phyloP scores from a whole-genome alignment of 2,329 filamentous ascomycete genomes.

The Simplicillium aogashimaense region DNA sequence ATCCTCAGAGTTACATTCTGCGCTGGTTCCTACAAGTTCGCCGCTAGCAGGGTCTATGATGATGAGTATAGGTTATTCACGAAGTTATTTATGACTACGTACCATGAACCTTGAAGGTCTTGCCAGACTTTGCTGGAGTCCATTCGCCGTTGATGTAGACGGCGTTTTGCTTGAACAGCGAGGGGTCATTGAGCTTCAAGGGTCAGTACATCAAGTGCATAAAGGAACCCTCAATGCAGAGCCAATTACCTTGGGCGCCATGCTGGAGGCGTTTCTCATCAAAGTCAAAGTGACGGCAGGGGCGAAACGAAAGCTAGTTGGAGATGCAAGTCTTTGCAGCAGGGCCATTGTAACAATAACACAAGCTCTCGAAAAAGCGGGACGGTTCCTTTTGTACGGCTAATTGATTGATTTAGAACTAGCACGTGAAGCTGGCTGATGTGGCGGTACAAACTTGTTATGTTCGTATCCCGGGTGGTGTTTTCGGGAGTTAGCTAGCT shows the following conservation, averaged over 20 bases:
- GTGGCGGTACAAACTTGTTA: too few relatives aligned
- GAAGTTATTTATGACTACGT: slow-evolving; percentile 11
- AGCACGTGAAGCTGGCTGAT: too few relatives aligned
- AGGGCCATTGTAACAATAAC: slow-evolving; percentile 15
- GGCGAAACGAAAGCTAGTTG: slow-evolving; percentile 20
- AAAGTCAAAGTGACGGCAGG: slow-evolving; percentile 14
- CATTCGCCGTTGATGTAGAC: slow-evolving; percentile 56
- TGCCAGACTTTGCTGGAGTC: slow-evolving; percentile 59
- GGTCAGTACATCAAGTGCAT: neutral
- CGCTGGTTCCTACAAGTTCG: slow-evolving; percentile 57
- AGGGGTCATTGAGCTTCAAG: slow-evolving; percentile 47
- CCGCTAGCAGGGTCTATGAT: slow-evolving; percentile 60
- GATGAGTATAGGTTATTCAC: neutral
- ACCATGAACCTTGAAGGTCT: slow-evolving; percentile 65
- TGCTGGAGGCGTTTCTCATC: slow-evolving; percentile 32
- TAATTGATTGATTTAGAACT: too few relatives aligned
- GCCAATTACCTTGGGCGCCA: slow-evolving; percentile 31
- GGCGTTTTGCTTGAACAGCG: slow-evolving; percentile 54
- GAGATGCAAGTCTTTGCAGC: slow-evolving; percentile 18
- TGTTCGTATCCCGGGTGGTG: too few relatives aligned
- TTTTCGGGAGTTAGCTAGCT: too few relatives aligned
- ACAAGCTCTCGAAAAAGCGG: too few relatives aligned
- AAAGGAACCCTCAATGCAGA: neutral
- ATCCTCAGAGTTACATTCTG: slow-evolving; percentile 62
- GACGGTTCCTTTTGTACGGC: too few relatives aligned